Base-by-base conservation (phyloP, 148 eudicot genomes). In the Dysphania ambrosioides region DNA sequence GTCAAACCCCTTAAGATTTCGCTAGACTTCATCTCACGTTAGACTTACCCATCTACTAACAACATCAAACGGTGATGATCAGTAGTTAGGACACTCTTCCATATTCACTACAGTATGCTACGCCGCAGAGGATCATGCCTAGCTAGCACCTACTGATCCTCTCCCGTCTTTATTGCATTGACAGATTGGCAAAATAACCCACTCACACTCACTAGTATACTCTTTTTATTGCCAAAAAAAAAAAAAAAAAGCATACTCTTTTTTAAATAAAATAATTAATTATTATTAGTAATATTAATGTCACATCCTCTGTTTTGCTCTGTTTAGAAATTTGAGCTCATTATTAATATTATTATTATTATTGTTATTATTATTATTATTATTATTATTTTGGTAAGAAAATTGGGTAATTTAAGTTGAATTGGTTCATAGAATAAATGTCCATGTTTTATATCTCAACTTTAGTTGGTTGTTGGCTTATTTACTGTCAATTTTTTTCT, bases 111-210 rank as follows among this genome's bases (percentile, higher is more conserved):
- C 21, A 35, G 59, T 76, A 23, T 42, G 27, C 51, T 35, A 51
- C 13, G 71, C 1, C 23, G 40, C 77, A 75, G 31, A 73, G 53
- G 73, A 79, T 73, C 73, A 72, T 2, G 59, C 18, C 66, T 41
- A 9, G 5, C 30, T n/a, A n/a, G n/a, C n/a, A n/a, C n/a, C n/a
- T 74, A 74, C 78, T 75, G 57, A n/a, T 75, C 42, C 53, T 38
- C 30, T 69, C 30, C 75, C 66, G 21, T 38, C 68, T 74, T 70
- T 36, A 68, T 27, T 74, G 78, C 75, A 53, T 69, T 75, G 47
- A 70, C 82, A 79, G 75, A 36, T 58, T 79, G 78, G 70, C 82
- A 51, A 51, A 38, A 26, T 19, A n/a, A n/a, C n/a, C n/a, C n/a
- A n/a, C 8, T 32, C 21, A 8, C 30, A 56, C 68, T 26, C n/a